A percentile compares a stretch with the other conserved stretches of the same genome.
These are phyloP conservation scores for Trichosporon inkin DNA, from an alignment of 1,284 basidiomycete species.

Conservation along the genomic window DNA sequence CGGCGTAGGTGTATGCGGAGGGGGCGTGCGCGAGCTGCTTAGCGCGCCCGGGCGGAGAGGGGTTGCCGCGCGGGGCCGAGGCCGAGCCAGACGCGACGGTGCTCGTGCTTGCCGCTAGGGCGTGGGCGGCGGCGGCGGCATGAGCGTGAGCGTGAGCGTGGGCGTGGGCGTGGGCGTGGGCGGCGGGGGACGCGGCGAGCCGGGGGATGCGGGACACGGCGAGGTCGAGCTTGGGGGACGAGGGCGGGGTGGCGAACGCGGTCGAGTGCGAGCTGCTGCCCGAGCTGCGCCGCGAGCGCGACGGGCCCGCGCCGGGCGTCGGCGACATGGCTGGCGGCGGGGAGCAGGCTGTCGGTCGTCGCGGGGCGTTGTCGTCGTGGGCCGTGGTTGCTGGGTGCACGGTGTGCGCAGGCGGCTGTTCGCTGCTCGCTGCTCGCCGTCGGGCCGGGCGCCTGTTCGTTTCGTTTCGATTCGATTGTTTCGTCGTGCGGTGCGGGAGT, in stretches of 20 bases:
- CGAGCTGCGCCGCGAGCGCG: slow-evolving; percentile 20
- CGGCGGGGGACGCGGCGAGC: not conserved
- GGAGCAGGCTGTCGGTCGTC: not conserved
- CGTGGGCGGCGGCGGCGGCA: too few relatives aligned
- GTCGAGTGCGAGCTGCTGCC: slow-evolving; percentile 13
- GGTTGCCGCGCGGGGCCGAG: too few relatives aligned
- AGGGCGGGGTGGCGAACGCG: slow-evolving; percentile 21
- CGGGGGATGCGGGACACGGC: not conserved
- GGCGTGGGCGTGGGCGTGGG: not conserved
- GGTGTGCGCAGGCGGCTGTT: not conserved
- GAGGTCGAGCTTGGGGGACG: slow-evolving; percentile 9
- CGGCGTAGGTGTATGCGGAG: too few relatives aligned
- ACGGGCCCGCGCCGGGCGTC: slow-evolving; percentile 15
- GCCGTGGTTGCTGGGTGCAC: not conserved
- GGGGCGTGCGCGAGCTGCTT: too few relatives aligned
- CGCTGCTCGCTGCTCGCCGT: too few relatives aligned
- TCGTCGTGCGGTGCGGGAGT: too few relatives aligned
- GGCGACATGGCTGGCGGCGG: not conserved
- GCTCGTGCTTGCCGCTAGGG: too few relatives aligned
- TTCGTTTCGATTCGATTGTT: too few relatives aligned
- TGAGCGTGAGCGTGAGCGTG: too few relatives aligned
- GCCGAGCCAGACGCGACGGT: too few relatives aligned
- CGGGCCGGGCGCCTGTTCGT: too few relatives aligned
- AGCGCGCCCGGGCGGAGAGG: too few relatives aligned
- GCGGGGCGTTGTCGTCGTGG: not conserved